Evolutionary conservation across 2,329 filamentous ascomycete species (phyloP), one percentile per base, ranked within the genome.

Genomic region (Nemania sp.): DNA sequence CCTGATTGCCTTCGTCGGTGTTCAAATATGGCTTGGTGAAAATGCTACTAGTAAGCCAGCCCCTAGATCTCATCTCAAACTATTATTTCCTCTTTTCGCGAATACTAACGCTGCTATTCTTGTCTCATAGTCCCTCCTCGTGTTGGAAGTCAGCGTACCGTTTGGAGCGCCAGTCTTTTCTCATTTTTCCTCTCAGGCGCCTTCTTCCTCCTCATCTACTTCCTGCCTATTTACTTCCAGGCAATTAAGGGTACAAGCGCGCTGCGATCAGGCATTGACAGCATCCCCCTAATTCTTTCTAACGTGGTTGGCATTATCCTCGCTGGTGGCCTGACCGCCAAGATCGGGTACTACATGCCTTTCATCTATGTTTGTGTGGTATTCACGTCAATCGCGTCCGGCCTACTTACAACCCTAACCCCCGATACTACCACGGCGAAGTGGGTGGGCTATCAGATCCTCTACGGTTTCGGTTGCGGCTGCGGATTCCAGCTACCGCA

Each of bases 201-300:
- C 5, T 75, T 78, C 64, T 74, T 79, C 67, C 47, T 77, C 8
- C 53, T 78, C 35, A 67, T 75, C 24, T 79, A 78, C 63, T 79
- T 75, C 55, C 68, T 80, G 32, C 77, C 78, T 0, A 75, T 79
- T 29, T 80, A 73, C 73, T 79, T 75, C 53, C 72, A 74, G n/a
- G 69, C 71, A 11, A 32, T 75, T 1, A 62, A 71, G 18, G 72
- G 68, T 8, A 75, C 75, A 26, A 62, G 59, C 13, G 77, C 79
- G 2, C 73, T 76, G 1, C 62, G 77, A 43, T 79, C 77, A 5
- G 79, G 79, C 49, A 77, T 80, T 35, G 73, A 73, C 45, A 73
- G 75, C 20, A 73, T 80, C 13, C 79, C 78, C 1, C 24, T 77
- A 11, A 72, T 80, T 49, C 66, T 79, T 26, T 49, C 65, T 1